Conservation (phyloP, 371 early-diverging fungal genomes). For the Apophysomyces trapeziformis region DNA sequence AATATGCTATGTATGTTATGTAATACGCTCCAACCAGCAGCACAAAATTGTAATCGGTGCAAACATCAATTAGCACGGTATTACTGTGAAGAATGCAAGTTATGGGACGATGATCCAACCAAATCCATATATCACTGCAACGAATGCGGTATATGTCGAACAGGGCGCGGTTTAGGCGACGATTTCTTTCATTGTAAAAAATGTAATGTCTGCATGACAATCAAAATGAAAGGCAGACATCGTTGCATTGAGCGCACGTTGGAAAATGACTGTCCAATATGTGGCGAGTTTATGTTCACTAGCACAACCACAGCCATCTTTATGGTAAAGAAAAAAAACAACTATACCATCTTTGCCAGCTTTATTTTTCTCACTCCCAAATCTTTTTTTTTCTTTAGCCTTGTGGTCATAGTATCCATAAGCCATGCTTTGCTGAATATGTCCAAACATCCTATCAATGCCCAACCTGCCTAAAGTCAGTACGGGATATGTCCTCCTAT, state of each 20-base stretch:
- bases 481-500: slow-evolving; percentile 84
- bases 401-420: slow-evolving; percentile 96
- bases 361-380: not conserved
- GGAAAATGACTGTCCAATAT: slow-evolving; percentile 95
- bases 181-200: slow-evolving; percentile 95
- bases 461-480: slow-evolving; percentile 93
- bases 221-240: slow-evolving; percentile 75
- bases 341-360: not conserved
- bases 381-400: slow-evolving; percentile 46
- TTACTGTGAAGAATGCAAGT: slow-evolving; percentile 91
- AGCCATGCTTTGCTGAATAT: slow-evolving; percentile 82
- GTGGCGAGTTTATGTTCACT: slow-evolving; percentile 95
- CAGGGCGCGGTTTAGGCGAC: slow-evolving; percentile 76
- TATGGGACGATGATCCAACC: slow-evolving; percentile 86
- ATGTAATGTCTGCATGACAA: slow-evolving; percentile 93
- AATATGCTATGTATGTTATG: slow-evolving; percentile 96
- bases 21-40: slow-evolving; percentile 78
- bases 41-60: slow-evolving; percentile 78
- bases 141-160: slow-evolving; percentile 91
- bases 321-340: slow-evolving; percentile 60
- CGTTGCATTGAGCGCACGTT: slow-evolving; percentile 92
- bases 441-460: slow-evolving; percentile 92
- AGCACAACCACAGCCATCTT: slow-evolving; percentile 79
- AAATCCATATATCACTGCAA: slow-evolving; percentile 91
- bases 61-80: slow-evolving; percentile 70